These are phyloP conservation scores for Pseudodiploospora longispora DNA, from an alignment of 2,329 filamentous ascomycete genomes.

Conservation along the genomic window DNA sequence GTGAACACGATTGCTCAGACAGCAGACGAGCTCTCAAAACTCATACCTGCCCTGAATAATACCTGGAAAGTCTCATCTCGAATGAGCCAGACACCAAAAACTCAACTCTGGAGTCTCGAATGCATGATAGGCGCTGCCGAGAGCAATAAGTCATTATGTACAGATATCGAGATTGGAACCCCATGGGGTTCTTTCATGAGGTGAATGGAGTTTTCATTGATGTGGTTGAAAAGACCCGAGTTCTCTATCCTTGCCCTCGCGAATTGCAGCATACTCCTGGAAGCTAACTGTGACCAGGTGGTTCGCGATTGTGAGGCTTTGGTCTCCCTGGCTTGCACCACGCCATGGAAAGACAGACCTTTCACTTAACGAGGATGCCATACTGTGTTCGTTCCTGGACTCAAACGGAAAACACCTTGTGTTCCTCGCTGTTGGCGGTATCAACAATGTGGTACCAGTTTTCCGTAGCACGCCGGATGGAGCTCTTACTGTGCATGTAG, in stretches of 20 bases:
- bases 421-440: conserved; percentile 68
- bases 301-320: conserved; percentile 74
- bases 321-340: conserved; percentile 82
- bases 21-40: conserved; percentile 38
- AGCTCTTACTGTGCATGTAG: conserved; percentile 58
- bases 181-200: conserved; percentile 51
- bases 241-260: neutral
- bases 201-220: conserved; percentile 23
- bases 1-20: conserved; percentile 21
- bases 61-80: conserved; percentile 46
- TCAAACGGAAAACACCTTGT: conserved; percentile 66
- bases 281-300: conserved; percentile 40
- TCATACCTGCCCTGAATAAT: conserved; percentile 50
- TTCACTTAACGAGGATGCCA: conserved; percentile 64
- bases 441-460: conserved; percentile 60
- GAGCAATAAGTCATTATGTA: conserved; percentile 49
- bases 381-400: conserved; percentile 71
- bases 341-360: conserved; percentile 66
- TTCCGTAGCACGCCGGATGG: conserved; percentile 60
- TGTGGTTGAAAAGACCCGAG: too few species aligned
- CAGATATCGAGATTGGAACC: conserved; percentile 50
- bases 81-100: conserved; percentile 58
- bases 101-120: conserved; percentile 62
- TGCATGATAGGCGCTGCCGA: conserved; percentile 47
- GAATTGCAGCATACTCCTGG: neutral